Conservation (phyloP, 2,329 filamentous ascomycete genomes). For the Drechslerella coelobrocha region DNA sequence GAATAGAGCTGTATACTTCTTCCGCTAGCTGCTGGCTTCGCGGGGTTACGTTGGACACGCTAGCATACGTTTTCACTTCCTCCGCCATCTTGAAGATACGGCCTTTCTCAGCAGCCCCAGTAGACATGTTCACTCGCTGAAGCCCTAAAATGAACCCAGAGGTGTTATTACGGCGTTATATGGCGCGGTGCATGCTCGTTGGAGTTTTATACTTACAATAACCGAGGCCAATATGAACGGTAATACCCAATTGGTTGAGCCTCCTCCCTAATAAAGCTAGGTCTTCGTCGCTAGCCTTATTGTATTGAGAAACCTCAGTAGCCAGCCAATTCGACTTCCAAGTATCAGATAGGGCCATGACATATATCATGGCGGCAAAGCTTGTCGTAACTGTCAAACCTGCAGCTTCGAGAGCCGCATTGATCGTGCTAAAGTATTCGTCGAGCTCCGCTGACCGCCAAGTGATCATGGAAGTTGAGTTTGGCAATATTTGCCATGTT, state of each 20-base stretch:
- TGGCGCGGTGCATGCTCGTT: too few relatives aligned
- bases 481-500: neutral
- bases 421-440: neutral
- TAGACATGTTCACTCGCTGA: neutral
- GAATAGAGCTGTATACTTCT: constrained; percentile 6
- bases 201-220: too few relatives aligned
- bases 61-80: neutral
- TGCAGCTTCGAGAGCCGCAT: neutral
- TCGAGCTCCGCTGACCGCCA: neutral
- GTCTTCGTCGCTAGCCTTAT: neutral
- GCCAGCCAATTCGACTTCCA: neutral
- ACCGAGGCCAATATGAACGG: too few relatives aligned
- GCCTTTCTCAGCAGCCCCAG: constrained; percentile 5
- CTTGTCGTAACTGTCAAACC: neutral
- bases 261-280: neutral
- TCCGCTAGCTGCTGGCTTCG: neutral
- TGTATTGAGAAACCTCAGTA: neutral
- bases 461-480: neutral
- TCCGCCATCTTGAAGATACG: neutral
- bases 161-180: neutral
- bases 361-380: constrained; percentile 3
- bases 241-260: neutral
- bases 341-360: neutral
- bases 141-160: too few relatives aligned
- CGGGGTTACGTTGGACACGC: neutral